These are phyloP conservation scores for Suhomyces bokatorum DNA, from an alignment of 1,139 yeast species.

Conservation along the genomic window DNA sequence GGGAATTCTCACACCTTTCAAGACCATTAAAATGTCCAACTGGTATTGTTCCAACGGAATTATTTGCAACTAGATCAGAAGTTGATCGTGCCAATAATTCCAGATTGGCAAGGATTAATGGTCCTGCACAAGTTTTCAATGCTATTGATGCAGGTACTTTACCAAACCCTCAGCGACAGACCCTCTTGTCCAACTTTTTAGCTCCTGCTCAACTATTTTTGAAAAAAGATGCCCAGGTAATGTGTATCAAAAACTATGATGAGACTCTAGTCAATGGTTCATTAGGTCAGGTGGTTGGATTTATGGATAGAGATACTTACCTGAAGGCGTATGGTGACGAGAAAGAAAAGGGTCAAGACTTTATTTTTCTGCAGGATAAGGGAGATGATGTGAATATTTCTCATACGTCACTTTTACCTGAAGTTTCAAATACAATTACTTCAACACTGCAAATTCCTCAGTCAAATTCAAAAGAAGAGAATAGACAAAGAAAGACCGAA, in stretches of 20 bases:
- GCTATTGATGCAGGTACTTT: slow-evolving; percentile 68
- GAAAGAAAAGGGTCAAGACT: slow-evolving; percentile 12
- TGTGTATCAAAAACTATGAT: slow-evolving; percentile 91
- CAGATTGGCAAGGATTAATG: slow-evolving; percentile 54
- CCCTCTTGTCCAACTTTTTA: slow-evolving; percentile 61
- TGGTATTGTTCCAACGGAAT: slow-evolving; percentile 83
- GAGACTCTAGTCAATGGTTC: slow-evolving; percentile 90
- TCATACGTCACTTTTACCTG: not conserved
- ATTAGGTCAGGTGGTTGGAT: slow-evolving; percentile 68
- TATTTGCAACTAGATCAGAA: slow-evolving; percentile 80
- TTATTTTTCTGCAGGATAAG: slow-evolving; percentile 10
- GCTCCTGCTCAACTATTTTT: slow-evolving; percentile 65
- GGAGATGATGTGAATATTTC: not conserved
- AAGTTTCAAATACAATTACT: not conserved
- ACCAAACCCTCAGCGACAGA: slow-evolving; percentile 43
- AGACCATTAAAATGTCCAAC: slow-evolving; percentile 60
- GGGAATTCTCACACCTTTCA: slow-evolving; percentile 54
- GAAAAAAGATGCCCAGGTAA: slow-evolving; percentile 88
- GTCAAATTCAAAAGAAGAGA: slow-evolving; percentile 1
- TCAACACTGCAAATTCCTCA: slow-evolving; percentile 5
- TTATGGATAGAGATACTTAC: slow-evolving; percentile 40
- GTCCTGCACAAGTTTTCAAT: slow-evolving; percentile 46
- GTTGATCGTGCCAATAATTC: slow-evolving; percentile 75
- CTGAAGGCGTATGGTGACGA: slow-evolving; percentile 27
- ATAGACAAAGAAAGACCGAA: slow-evolving; percentile 15